A percentile compares a stretch with the other conserved stretches of the same genome.
Conservation (phyloP, 2,329 filamentous ascomycete species). For the Curvularia lunata region DNA sequence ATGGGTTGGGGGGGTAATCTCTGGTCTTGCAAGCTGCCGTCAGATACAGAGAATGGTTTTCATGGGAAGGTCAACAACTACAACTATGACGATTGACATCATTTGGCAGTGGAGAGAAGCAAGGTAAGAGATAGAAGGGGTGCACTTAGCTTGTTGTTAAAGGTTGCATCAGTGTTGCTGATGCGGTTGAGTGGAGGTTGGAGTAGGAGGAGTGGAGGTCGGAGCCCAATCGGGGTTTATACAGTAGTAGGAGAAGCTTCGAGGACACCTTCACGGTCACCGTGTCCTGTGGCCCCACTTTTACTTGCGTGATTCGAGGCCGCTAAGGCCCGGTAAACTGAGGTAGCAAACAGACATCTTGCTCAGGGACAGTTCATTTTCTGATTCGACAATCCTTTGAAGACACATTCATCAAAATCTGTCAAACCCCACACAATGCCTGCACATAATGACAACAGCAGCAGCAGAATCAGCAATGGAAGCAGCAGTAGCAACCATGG, state of each 20-base stretch:
- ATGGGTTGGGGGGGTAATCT: too few species aligned
- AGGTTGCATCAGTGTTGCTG: not conserved
- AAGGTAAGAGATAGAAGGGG: not conserved
- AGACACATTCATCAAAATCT: not conserved
- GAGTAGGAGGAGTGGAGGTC: not conserved
- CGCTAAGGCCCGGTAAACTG: not conserved
- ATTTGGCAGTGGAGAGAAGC: not conserved
- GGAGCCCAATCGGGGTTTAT: not conserved
- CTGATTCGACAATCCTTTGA: not conserved
- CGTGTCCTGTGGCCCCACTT: not conserved
- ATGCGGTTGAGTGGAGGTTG: not conserved
- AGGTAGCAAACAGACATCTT: not conserved
- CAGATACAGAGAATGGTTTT: conserved; percentile 4
- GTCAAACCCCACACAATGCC: not conserved
- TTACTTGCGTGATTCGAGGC: not conserved
- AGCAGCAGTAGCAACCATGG: not conserved
- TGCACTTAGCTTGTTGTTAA: not conserved
- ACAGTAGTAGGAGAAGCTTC: not conserved
- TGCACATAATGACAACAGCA: not conserved
- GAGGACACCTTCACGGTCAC: too few species aligned
- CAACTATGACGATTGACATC: conserved; percentile 3
- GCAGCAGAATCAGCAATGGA: too few species aligned
- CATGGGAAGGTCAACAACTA: conserved; percentile 1
- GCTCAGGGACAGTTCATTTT: not conserved
- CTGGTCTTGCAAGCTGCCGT: not conserved